A percentile compares a stretch with the other conserved stretches of the same genome.
Evolutionary conservation across 2,329 filamentous ascomycete genomes (phyloP).

Genomic region (Alternaria rosae): DNA sequence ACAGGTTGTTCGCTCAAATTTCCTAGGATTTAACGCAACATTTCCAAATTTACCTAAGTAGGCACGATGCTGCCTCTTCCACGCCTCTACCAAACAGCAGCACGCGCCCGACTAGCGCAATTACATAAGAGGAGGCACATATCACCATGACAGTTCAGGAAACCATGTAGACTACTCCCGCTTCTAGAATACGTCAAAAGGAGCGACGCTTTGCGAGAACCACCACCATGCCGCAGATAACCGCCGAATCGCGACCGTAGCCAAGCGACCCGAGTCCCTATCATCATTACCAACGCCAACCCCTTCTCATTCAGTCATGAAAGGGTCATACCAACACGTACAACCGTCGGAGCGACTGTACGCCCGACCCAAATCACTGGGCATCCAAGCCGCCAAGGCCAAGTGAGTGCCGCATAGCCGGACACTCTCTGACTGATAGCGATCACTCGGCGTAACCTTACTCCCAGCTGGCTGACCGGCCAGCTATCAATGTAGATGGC

Average conservation of each 20-base stretch:
- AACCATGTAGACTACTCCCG: background rate
- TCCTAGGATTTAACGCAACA: background rate
- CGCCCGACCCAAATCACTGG: background rate
- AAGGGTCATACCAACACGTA: background rate
- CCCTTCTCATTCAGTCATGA: background rate
- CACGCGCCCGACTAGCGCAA: background rate
- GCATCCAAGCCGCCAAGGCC: background rate
- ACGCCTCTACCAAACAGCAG: background rate
- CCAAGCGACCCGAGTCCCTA: background rate
- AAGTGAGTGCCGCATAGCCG: background rate
- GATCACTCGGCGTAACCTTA: background rate
- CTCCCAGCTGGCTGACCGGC: background rate
- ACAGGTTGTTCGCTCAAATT: accelerated
- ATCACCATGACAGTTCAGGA: background rate
- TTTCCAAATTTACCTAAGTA: background rate
- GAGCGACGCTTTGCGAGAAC: background rate
- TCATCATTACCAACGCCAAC: background rate
- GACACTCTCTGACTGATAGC: background rate
- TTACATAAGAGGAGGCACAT: background rate
- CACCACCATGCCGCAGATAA: background rate
- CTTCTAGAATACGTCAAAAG: background rate
- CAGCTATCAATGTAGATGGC: no score
- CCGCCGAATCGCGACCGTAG: background rate
- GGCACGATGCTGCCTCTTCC: background rate
- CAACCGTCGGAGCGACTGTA: background rate